Base-by-base conservation (phyloP, 2,329 filamentous ascomycete species). In the Cladosporium sp. region DNA sequence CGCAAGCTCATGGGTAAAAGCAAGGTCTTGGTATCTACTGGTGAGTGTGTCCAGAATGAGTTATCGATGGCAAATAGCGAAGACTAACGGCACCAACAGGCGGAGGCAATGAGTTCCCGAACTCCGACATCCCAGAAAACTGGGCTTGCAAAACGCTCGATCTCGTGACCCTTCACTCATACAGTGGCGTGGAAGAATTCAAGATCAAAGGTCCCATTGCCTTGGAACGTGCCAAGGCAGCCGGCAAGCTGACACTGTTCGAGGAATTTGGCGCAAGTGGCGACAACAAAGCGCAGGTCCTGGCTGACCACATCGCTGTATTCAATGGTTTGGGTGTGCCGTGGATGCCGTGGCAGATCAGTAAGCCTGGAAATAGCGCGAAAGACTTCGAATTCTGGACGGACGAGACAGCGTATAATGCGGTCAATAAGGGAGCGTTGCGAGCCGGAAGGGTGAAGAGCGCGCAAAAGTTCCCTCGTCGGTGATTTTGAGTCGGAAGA, bases 281-380 rank as follows among this genome's bases (percentile, higher is more conserved):
- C 18, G 32, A 39, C 23, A 46, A 39, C 21, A 58, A 58, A 21
- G 56, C 56, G 23, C 21, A 58, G 36, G 14, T 34, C 2, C 23
- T 58, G 14, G 16, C 8, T 11, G 56, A 58, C 25, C 56, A 58
- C 10, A 58, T 58, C n/a, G 56, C 39, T 23, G 56, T 58, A 3
- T 58, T 58, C 56, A 58, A 58, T 21, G 56, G 16, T 21, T n/a
- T 58, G 25, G 34, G 34, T 2, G 36, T 58, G 2, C 56, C 56
- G 28, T 58, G 56, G 56, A 58, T 58, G 56, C 56, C 56, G 6
- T 58, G 56, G 56, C 56, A 58, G 56, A 58, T 58, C 25, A 46
- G 56, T 21, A 58, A 58, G 34, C 56, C 56, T 5, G 56, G 56
- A 5, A 58, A 58, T 28, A 36, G 56, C 11, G 36, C 56, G 23